Evolutionary conservation across 1,284 basidiomycete species (phyloP), one percentile per base, ranked within the genome.

Genomic region (Cystobasidium slooffiae): DNA sequence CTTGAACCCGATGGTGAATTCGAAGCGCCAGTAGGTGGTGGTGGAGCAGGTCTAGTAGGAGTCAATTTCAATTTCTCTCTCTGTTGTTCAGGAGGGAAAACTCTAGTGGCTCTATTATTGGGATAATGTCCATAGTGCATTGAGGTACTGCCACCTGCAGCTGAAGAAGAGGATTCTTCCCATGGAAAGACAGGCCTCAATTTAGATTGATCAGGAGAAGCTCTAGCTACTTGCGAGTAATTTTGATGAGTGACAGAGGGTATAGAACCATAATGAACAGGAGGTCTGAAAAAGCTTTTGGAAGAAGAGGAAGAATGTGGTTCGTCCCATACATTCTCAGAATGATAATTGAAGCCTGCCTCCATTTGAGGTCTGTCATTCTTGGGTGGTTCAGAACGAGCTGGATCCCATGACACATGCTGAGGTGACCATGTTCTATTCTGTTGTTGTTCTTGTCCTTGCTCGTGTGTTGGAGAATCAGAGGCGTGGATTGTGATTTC

Each of bases 111-210:
- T 72, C 85, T 80, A 55, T 69, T 49, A 1, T 66, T 39, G 2
- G 31, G 44, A 14, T 74, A 41, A 3, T 51, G 47, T 1, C 20
- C 16, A 51, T 51, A 20, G 20, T 51, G 47, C 47, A 20, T 51
- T 51, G 47, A 16, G 12, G 61, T 46, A 47, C 44, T 44, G n/a
- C 10, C 20, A 24, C 20, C 44, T 43, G 37, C 44, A 12, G 20
- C 44, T 9, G 64, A 41, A 10, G 49, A 46, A 61, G 68, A 24
- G 22, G 46, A 79, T 74, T 72, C 88, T 86, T 98, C 95, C 95
- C 95, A 98, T 8, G 95, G 94, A 81, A 98, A 97, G n/a, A 97
- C 85, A 31, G 87, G 84, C 77, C 89, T 89, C 39, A 95, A 87
- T 78, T 91, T 91, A 39, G 82, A 83, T 18, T 84, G 86, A 80